Conservation (phyloP, 2,329 filamentous ascomycete genomes). For the Sclerotinia borealis region DNA sequence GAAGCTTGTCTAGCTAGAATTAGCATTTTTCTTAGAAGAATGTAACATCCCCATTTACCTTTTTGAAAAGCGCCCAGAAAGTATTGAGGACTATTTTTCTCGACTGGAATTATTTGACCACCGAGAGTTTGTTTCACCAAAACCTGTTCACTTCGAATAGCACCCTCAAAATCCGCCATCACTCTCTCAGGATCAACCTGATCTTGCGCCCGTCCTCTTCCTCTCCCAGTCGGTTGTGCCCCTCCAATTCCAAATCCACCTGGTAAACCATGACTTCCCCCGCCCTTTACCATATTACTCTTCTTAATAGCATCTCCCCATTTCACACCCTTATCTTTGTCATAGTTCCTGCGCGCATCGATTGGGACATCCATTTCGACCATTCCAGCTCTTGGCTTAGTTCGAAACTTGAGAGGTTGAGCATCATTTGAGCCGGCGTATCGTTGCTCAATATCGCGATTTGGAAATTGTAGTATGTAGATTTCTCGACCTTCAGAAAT, state of each 20-base stretch:
- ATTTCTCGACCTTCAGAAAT: constrained; percentile 58
- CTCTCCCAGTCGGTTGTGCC: constrained; percentile 31
- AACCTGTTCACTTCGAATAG: constrained; percentile 63
- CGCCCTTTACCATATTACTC: constrained; percentile 45
- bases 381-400: constrained; percentile 78
- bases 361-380: constrained; percentile 90
- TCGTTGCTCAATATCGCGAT: constrained; percentile 55
- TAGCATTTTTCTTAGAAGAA: constrained; percentile 2
- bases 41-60: constrained; percentile 45
- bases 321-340: constrained; percentile 71
- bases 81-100: constrained; percentile 58
- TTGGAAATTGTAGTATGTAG: constrained; percentile 85
- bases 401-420: constrained; percentile 65
- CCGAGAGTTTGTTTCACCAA: constrained; percentile 78
- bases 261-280: constrained; percentile 63
- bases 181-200: constrained; percentile 28
- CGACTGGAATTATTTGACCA: constrained; percentile 65
- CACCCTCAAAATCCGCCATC: constrained; percentile 56
- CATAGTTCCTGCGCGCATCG: constrained; percentile 64
- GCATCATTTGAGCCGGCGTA: constrained; percentile 51
- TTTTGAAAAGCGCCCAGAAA: constrained; percentile 90
- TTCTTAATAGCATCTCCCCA: constrained; percentile 73
- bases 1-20: constrained; percentile 61
- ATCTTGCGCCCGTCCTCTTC: constrained; percentile 37
- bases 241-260: constrained; percentile 64